These are phyloP conservation scores for Podospora fimiseda DNA, from an alignment of 495 filamentous ascomycete genomes.

Conservation along the genomic window DNA sequence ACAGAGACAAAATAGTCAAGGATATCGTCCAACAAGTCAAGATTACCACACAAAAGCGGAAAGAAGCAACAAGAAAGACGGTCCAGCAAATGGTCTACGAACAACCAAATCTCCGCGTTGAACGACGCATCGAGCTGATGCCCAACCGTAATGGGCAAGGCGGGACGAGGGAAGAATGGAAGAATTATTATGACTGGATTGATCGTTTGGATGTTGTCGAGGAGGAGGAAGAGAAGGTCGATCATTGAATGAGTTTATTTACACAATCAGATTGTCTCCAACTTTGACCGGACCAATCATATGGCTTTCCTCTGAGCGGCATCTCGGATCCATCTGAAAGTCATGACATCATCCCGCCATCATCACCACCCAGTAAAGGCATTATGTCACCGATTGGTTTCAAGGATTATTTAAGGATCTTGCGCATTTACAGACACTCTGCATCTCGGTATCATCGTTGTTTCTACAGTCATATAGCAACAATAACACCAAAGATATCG, in stretches of 20 bases:
- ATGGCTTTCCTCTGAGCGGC: neutral
- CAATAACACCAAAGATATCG: neutral
- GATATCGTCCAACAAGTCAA: no score
- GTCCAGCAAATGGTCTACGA: neutral
- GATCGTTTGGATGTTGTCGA: neutral
- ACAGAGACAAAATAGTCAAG: no score
- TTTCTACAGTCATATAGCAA: neutral
- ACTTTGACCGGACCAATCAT: no score
- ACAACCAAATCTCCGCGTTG: neutral
- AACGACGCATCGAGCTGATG: neutral
- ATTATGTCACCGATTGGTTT: neutral
- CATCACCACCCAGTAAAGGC: neutral
- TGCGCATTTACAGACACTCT: neutral
- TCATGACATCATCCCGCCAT: slow-evolving; percentile 13
- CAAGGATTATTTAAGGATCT: neutral
- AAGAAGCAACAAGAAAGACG: no score
- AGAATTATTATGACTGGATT: neutral
- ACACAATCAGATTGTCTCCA: no score
- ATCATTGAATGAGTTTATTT: neutral
- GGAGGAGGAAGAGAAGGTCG: neutral
- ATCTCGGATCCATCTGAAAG: neutral
- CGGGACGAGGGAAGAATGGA: neutral
- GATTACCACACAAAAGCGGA: no score
- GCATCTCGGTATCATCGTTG: neutral
- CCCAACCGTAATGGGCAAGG: neutral